A percentile compares a stretch with the other conserved stretches of the same genome.
phyloP scores from a whole-genome alignment of 164 flowering plant species.

The Tinospora cordifolia region DNA sequence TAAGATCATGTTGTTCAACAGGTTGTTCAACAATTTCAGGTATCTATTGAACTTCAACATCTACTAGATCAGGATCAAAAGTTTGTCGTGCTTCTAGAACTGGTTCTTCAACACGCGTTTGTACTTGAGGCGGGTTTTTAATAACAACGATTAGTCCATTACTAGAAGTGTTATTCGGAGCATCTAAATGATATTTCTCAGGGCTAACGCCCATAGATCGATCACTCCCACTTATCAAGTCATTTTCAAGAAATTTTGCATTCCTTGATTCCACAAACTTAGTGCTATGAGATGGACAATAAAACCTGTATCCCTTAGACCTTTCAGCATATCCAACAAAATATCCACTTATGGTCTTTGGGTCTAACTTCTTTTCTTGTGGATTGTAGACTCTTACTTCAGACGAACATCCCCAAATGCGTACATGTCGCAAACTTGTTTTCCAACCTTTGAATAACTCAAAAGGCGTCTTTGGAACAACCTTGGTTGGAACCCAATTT shows the following conservation, averaged over 20 bases:
- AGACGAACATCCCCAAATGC: conserved; percentile 18
- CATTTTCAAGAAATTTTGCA: too few species aligned
- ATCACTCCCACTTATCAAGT: background rate
- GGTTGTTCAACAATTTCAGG: conserved; percentile 5
- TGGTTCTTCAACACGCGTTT: conserved; percentile 17
- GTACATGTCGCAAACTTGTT: conserved; percentile 8
- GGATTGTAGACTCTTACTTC: conserved; percentile 3
- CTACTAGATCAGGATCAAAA: too few species aligned
- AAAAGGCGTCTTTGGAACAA: conserved; percentile 17
- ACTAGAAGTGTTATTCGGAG: conserved; percentile 12
- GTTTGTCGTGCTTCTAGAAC: conserved; percentile 10
- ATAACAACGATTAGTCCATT: conserved; percentile 12
- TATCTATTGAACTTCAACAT: conserved; percentile 1
- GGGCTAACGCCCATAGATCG: too few species aligned
- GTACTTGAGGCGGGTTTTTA: conserved; percentile 16
- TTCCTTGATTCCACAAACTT: too few species aligned
- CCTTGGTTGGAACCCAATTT: conserved; percentile 16
- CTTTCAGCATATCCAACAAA: too few species aligned
- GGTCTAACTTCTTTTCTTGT: too few species aligned
- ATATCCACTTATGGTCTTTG: too few species aligned
- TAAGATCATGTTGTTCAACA: too few species aligned
- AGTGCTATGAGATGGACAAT: too few species aligned
- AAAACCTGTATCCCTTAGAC: too few species aligned
- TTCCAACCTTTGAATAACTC: conserved; percentile 13
- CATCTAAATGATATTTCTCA: conserved; percentile 6